Base-by-base conservation (phyloP, 2,329 filamentous ascomycete species). In the Paecilomyces sp. region DNA sequence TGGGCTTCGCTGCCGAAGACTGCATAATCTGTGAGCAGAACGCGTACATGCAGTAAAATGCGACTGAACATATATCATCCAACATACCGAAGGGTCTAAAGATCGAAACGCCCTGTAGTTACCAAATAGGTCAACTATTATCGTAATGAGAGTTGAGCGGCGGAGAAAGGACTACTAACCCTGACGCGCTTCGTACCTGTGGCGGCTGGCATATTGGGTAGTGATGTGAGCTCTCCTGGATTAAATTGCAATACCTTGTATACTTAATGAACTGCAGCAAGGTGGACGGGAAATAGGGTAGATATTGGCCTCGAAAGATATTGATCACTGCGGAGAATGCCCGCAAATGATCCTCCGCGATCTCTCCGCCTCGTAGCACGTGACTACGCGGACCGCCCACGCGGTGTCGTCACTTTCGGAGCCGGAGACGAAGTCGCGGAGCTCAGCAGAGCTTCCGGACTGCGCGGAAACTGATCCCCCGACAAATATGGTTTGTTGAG, bases 1-100 rank as follows among this genome's bases (percentile, higher is more conserved):
- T 85, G 82, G 22, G 93, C 91, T 62, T 94, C 90, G 62, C 87
- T 91, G 72, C 90, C 90, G 74, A 90, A 90, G 65, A 92, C 77
- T 91, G 83, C 56, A 28, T 52, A 57, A 31, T 33, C 11, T 54
- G 54, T n/a, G 22, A 55, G 25, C 24, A 51, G 18, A 34, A 22
- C 36, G 28, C 13, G n/a, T 25, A 18, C 31, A n/a, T n/a, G 41
- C 25, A 55, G 47, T 33, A 22, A 55, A 47, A 25, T 54, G 15
- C 41, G 13, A 33, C 22, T 13, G 41, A 13, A 34, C 9, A 24
- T 28, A 8, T n/a, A 7, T 33, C 31, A 7, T 24, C n/a, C n/a
- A 6, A 64, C 72, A 58, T 66, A 79, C 77, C 70, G 65, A 81
- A 81, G 52, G 79, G 79, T 24, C 79, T 74, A 66, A 76, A 77